These are phyloP conservation scores for Tolypocladium paradoxum DNA, from an alignment of 2,329 filamentous ascomycete genomes.

Conservation along the genomic window DNA sequence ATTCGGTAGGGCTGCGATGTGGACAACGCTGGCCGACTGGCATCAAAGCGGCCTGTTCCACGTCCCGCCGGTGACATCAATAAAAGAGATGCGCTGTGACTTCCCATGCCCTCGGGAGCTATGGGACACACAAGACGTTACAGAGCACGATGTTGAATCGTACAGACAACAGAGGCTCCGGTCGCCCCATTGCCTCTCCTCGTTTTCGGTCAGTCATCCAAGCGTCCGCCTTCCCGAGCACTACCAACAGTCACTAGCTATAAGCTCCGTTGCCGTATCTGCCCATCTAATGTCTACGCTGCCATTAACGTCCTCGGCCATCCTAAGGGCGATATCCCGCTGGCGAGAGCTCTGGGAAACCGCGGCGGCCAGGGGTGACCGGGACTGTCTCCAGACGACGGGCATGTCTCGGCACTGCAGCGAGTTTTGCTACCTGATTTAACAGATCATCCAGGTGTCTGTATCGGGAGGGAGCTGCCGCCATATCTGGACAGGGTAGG, in stretches of 20 bases:
- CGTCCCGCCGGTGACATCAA: constrained; percentile 9
- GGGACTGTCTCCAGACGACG: not conserved
- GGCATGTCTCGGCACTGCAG: constrained; percentile 4
- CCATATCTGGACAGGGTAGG: not conserved
- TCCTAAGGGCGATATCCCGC: constrained; percentile 8
- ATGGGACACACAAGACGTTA: constrained; percentile 12
- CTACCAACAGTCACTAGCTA: not conserved
- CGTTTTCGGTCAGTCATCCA: not conserved
- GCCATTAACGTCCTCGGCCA: not conserved
- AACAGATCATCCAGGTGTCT: not conserved
- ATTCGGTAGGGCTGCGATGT: constrained; percentile 9
- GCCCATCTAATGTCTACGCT: constrained; percentile 7
- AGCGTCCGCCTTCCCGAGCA: too few species aligned
- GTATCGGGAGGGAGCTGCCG: not conserved
- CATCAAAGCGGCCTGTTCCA: constrained; percentile 16
- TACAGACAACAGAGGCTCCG: not conserved
- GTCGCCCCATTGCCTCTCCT: not conserved
- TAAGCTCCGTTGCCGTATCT: constrained; percentile 1
- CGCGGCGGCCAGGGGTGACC: not conserved
- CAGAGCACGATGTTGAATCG: constrained; percentile 7
- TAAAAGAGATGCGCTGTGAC: constrained; percentile 13
- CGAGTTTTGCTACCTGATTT: not conserved
- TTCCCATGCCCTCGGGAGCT: constrained; percentile 12
- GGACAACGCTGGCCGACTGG: constrained; percentile 15
- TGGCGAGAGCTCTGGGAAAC: constrained; percentile 12